Base-by-base conservation (phyloP, 495 filamentous ascomycete genomes). In the Xylaria intraflava region DNA sequence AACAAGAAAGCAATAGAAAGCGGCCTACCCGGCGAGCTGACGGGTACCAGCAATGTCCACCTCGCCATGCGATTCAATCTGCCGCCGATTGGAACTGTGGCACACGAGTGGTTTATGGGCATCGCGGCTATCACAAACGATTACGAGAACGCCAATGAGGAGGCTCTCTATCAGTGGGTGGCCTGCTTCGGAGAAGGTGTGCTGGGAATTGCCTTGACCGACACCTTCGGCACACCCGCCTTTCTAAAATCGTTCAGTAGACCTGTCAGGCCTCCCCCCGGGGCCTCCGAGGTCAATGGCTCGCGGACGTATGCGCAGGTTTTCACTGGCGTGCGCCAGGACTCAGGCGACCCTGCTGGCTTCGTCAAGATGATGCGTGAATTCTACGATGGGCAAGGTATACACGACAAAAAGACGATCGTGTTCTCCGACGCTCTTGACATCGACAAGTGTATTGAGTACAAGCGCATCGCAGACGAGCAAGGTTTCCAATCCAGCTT, bases 71-170 rank as follows among this genome's bases (percentile, higher is more conserved):
- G 89, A 64, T 88, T 92, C 66, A 81, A 80, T 19, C 78, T 93
- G 24, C 70, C 80, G 7, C 88, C 92, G 0, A 83, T 98, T 17
- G 93, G 93, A 14, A 98, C 93, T 2, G 91, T 98, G 1, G 93
- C 94, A 0, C 93, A 98, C 58, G 93, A 98, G 70, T 98, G 94
- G 94, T 96, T 95, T 72, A 98, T 98, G 93, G 89, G 88, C 36
- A 89, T 95, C 48, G 93, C 93, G 14, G 91, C 93, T 30, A 87
- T 96, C 61, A 91, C 87, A 3, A 77, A 87, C 50, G 82, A 96
- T 69, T 98, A 97, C 60, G 72, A 77, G 56, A 78, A 79, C 46
- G 89, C 94, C 6, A 95, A 89, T 51, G 89, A 92, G 66, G 77
- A 84, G 53, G 89, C 87, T 0, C 72, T 98, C 62, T 70, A 79